Evolutionary conservation across 306 rosid genomes (phyloP).

Genomic region (Quercus mongolica): DNA sequence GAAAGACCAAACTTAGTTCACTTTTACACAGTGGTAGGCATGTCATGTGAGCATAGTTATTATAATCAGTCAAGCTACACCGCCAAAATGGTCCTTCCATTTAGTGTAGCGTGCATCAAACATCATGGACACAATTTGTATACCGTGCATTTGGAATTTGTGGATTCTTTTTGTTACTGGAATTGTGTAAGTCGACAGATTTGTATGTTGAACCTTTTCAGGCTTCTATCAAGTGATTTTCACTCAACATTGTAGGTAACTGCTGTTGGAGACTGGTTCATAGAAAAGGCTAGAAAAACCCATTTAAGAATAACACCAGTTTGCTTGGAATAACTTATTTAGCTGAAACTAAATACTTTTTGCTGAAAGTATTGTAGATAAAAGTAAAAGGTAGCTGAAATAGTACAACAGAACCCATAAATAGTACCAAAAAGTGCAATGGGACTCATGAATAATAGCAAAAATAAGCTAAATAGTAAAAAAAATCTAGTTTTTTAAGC

Average conservation of each 20-base stretch:
- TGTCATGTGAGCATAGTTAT: background rate
- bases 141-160: background rate
- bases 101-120: background rate
- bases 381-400: too few species aligned
- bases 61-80: background rate
- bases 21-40: too few species aligned
- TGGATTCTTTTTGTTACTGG: background rate
- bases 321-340: too few species aligned
- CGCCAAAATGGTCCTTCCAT: background rate
- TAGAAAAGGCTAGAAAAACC: background rate
- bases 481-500: too few species aligned
- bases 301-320: background rate
- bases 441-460: fast-evolving
- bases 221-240: background rate
- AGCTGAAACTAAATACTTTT: too few species aligned
- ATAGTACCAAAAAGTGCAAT: too few species aligned
- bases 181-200: background rate
- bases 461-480: too few species aligned
- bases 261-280: too few species aligned
- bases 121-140: background rate
- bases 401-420: fast-evolving
- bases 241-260: background rate
- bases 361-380: too few species aligned
- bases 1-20: too few species aligned
- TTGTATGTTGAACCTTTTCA: too few species aligned